Base-by-base conservation (phyloP, 179 eudicot genomes). In the Beta macrorhiza region DNA sequence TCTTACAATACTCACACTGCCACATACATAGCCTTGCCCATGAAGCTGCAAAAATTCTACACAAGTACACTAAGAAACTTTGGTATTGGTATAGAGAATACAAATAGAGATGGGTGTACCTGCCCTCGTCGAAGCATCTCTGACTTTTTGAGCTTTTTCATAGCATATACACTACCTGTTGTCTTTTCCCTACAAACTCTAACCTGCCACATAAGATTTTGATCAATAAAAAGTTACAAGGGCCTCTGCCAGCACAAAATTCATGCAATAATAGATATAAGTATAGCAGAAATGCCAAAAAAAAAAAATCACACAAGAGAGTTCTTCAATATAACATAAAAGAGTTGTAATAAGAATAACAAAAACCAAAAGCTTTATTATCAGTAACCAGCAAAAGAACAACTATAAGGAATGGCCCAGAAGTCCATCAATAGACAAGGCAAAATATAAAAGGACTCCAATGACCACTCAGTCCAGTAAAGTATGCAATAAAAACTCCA, bases 91-190 rank as follows among this genome's bases (percentile, higher is more conserved):
- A 53, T 68, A 73, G 56, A 72, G 15, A 72, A 72, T 68, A 70
- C 51, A 16, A 63, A 82, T 64, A 67, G 64, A 81, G 69, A 82
- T 76, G 72, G 67, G 76, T 80, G 84, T 57, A 83, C 82, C 76
- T 83, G 82, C 19, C 85, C 82, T 57, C 82, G 73, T 62, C 78
- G 81, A 72, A 82, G 84, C 84, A 82, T 82, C 67, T 82, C 84
- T 14, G 84, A 78, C 67, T 82, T 82, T 78, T 72, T 82, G 25
- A 78, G 84, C 55, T 82, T 82, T 56, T 82, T 82, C 84, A 82
- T 82, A 52, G 84, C 84, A 78, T 82, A 82, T 53, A 82, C 81
- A 82, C 55, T 45, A 7, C 62, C 80, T 61, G 80, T 82, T 70
- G 84, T 44, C 69, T 82, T 82, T 77, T 82, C 84, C 65, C 84